phyloP scores from a whole-genome alignment of 208 protist genomes.

The Borovskyia barvae region DNA sequence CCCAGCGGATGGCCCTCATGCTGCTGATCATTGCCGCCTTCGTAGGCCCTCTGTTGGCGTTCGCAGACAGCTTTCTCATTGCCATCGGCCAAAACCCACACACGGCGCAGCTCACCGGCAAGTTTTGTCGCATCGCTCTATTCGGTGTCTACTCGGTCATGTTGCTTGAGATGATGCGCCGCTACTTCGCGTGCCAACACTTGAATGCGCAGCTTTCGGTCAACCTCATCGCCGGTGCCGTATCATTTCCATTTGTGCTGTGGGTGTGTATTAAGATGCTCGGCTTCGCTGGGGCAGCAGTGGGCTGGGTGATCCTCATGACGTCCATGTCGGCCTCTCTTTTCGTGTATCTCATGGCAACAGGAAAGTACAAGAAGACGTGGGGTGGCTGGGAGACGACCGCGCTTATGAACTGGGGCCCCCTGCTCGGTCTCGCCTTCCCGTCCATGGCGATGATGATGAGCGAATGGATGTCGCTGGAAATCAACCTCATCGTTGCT shows the following conservation, averaged over 20 bases:
- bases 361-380: conserved; percentile 63
- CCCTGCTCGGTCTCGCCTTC: conserved; percentile 58
- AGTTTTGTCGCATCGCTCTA: conserved; percentile 56
- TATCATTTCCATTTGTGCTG: conserved; percentile 53
- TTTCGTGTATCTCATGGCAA: conserved; percentile 52
- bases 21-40: conserved; percentile 51
- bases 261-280: conserved; percentile 45
- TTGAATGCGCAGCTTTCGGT: conserved; percentile 63
- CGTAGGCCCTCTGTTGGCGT: conserved; percentile 51
- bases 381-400: conserved; percentile 65
- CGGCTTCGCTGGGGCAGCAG: conserved; percentile 48
- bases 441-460: conserved; percentile 79
- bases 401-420: conserved; percentile 62
- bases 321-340: conserved; percentile 45
- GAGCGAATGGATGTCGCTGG: conserved; percentile 76
- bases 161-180: conserved; percentile 75
- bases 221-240: conserved; percentile 49
- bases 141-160: conserved; percentile 67
- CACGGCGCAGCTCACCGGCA: conserved; percentile 49
- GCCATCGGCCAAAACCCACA: conserved; percentile 46
- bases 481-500: conserved; percentile 70
- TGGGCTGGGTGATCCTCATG: conserved; percentile 72
- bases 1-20: conserved; percentile 73
- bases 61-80: conserved; percentile 51
- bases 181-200: conserved; percentile 82